Evolutionary conservation across 2,329 filamentous ascomycete species (phyloP).

Genomic region (Ustulina deusta): DNA sequence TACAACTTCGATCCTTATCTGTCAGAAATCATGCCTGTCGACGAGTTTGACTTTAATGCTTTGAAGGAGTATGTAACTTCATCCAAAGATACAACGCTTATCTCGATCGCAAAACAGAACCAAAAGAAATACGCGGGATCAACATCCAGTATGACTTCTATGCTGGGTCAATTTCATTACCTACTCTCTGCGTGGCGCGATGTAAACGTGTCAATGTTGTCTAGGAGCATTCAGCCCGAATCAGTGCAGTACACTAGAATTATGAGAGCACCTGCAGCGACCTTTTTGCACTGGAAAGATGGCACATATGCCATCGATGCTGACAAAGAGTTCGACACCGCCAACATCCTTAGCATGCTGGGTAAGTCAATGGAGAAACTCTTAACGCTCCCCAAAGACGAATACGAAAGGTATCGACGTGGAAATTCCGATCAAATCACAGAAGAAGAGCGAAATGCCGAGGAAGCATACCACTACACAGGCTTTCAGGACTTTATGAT

Average conservation of each 20-base stretch:
- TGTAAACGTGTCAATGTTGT: slow-evolving; percentile 75
- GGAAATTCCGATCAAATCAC: slow-evolving; percentile 75
- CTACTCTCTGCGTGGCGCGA: slow-evolving; percentile 86
- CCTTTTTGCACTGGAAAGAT: slow-evolving; percentile 85
- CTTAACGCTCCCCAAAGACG: slow-evolving; percentile 81
- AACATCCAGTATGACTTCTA: slow-evolving; percentile 94
- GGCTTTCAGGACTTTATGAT: slow-evolving; percentile 89
- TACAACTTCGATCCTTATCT: slow-evolving; percentile 98
- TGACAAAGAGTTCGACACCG: slow-evolving; percentile 89
- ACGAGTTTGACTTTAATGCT: slow-evolving; percentile 91
- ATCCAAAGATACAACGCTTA: slow-evolving; percentile 80
- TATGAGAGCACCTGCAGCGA: slow-evolving; percentile 77
- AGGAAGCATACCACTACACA: slow-evolving; percentile 89
- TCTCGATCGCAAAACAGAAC: slow-evolving; percentile 73
- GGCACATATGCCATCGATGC: slow-evolving; percentile 95
- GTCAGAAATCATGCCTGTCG: slow-evolving; percentile 89
- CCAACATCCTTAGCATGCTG: slow-evolving; percentile 89
- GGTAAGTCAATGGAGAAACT: slow-evolving; percentile 98
- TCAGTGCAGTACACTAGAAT: slow-evolving; percentile 77
- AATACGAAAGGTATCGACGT: slow-evolving; percentile 87
- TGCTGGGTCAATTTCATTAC: slow-evolving; percentile 91
- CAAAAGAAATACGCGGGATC: slow-evolving; percentile 89
- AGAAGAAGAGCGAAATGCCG: slow-evolving; percentile 76
- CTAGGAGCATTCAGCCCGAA: slow-evolving; percentile 72
- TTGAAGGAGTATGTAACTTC: slow-evolving; percentile 91